These are phyloP conservation scores for Torulaspora maleeae DNA, from an alignment of 805 yeast genomes.

Conservation along the genomic window DNA sequence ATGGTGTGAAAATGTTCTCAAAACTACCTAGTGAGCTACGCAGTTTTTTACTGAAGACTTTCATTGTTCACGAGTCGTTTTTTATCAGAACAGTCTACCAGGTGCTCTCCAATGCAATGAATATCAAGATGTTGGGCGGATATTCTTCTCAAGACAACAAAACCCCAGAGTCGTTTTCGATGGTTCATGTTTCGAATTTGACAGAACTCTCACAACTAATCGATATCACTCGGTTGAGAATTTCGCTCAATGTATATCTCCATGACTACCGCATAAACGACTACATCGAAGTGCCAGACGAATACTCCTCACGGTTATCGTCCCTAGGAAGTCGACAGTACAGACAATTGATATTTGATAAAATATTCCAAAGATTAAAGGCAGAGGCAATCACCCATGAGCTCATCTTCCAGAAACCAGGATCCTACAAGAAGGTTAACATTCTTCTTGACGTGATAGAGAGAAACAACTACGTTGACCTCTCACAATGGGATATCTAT, in stretches of 20 bases:
- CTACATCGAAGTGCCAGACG: conserved; percentile 46
- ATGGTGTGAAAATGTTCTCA: conserved; percentile 59
- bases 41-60: conserved; percentile 54
- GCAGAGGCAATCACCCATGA: conserved; percentile 42
- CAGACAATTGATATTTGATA: conserved; percentile 44
- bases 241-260: conserved; percentile 69
- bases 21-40: conserved; percentile 54
- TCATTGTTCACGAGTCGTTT: conserved; percentile 89
- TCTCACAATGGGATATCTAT: conserved; percentile 60
- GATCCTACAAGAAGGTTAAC: conserved; percentile 43
- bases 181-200: conserved; percentile 44
- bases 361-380: conserved; percentile 46
- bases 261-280: conserved; percentile 55
- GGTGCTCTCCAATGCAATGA: conserved; percentile 58
- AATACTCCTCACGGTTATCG: conserved; percentile 31
- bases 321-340: conserved; percentile 33
- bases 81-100: conserved; percentile 73
- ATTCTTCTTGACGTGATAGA: conserved; percentile 47
- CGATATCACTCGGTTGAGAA: conserved; percentile 72
- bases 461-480: conserved; percentile 53
- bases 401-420: conserved; percentile 53
- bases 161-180: conserved; percentile 12
- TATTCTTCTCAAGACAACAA: conserved; percentile 18
- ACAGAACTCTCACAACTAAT: conserved; percentile 54
- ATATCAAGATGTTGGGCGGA: conserved; percentile 41